Evolutionary conservation across 2,329 filamentous ascomycete genomes (phyloP), one percentile per base, ranked within the genome.

Genomic region (Aureobasidium namibiae): DNA sequence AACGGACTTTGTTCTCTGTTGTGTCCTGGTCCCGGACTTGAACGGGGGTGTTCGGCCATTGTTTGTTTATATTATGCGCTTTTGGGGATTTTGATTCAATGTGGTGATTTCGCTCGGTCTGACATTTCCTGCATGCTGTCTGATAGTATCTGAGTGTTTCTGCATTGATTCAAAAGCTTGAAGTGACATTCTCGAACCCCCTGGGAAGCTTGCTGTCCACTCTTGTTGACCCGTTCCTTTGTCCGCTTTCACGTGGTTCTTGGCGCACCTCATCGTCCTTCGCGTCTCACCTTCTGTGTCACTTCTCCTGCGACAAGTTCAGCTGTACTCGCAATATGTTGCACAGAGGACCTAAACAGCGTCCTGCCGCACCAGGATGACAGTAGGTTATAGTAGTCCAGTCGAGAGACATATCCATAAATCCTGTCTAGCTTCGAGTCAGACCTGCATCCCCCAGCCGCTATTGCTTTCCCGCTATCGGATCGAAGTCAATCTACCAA

Each of bases 141-240:
- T 56, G 52, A 56, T 46, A 13, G 21, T 46, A 26, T 18, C 33
- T 56, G 23, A 56, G 21, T 56, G 34, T 44, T 34, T 11, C 29
- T 44, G 52, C 39, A 56, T 56, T 24, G 26, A 34, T 33, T 34
- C 52, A 56, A 18, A 44, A 34, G 21, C 29, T 44, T 21, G 38
- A 9, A 44, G 52, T 38, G 31, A 13, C 41, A 38, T 36, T 33
- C 6, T 10, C 8, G n/a, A 44, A 34, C n/a, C 52, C 52, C 52
- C 52, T 56, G 21, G 52, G 41, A 56, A 56, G 52, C 52, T 56
- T 56, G 53, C 53, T 56, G 41, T 29, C 41, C 52, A 44, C 52
- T 36, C 38, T 45, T 18, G 26, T 54, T 34, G n/a, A 44, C 9
- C 52, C 52, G 39, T 7, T 23, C 36, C 31, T 13, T 24, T 23